phyloP scores from a whole-genome alignment of 495 filamentous ascomycete genomes.

The Chaetomium tenue region DNA sequence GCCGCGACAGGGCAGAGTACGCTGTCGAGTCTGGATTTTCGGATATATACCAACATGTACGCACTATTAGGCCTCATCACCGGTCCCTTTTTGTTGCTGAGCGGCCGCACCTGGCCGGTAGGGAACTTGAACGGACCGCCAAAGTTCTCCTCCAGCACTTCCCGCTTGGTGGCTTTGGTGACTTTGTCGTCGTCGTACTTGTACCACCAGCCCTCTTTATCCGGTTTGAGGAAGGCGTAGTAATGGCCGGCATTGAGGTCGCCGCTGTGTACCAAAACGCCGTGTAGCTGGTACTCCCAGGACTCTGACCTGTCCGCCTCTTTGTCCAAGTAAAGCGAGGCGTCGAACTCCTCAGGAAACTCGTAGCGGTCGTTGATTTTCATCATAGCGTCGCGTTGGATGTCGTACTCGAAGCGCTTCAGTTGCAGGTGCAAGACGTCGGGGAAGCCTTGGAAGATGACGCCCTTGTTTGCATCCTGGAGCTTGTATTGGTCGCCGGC shows the following conservation, averaged over 20 bases:
- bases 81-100: constrained; percentile 46
- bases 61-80: constrained; percentile 64
- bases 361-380: constrained; percentile 99
- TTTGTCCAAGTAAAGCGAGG: constrained; percentile 79
- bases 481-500: constrained; percentile 83
- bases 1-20: constrained; percentile 72
- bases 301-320: constrained; percentile 85
- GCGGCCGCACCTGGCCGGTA: constrained; percentile 40
- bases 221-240: constrained; percentile 93
- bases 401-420: constrained; percentile 97
- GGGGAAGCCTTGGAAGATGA: constrained; percentile 94
- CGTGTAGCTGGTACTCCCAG: constrained; percentile 88
- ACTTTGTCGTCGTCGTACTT: constrained; percentile 97
- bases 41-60: constrained; percentile 98
- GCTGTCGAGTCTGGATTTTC: constrained; percentile 75
- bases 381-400: constrained; percentile 94
- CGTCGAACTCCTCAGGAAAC: constrained; percentile 92
- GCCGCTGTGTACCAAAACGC: constrained; percentile 93
- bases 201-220: constrained; percentile 90
- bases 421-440: constrained; percentile 93
- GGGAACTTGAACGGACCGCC: constrained; percentile 78
- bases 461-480: constrained; percentile 95
- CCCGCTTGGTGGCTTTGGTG: constrained; percentile 84
- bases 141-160: constrained; percentile 95
- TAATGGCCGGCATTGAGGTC: constrained; percentile 99